These are phyloP conservation scores for Gamsiella multidivaricata DNA, from an alignment of 192 early-diverging fungal species.

Conservation along the genomic window DNA sequence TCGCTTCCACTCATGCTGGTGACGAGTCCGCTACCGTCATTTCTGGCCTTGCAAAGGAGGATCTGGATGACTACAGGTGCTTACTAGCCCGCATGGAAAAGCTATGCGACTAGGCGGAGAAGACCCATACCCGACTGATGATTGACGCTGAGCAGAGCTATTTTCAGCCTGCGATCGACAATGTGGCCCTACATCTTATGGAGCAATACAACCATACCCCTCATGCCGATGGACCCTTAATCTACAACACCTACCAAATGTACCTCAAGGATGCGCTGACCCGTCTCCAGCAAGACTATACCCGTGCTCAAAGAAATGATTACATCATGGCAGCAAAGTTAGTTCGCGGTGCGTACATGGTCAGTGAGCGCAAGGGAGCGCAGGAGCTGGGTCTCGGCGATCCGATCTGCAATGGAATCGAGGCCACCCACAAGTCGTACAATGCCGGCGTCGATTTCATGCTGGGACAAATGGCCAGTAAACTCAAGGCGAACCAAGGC, in stretches of 20 bases:
- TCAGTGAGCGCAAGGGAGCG: conserved; percentile 71
- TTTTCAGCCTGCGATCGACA: conserved; percentile 95
- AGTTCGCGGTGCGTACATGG: conserved; percentile 69
- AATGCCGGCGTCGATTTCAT: conserved; percentile 79
- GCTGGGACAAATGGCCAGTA: conserved; percentile 61
- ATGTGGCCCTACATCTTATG: conserved; percentile 76
- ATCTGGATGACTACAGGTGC: conserved; percentile 76
- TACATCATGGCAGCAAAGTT: conserved; percentile 87
- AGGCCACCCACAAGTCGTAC: conserved; percentile 86
- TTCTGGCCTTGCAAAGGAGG: conserved; percentile 54
- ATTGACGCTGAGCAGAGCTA: conserved; percentile 94
- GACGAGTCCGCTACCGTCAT: conserved; percentile 25
- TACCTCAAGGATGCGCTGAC: conserved; percentile 77
- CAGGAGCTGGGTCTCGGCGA: conserved; percentile 70
- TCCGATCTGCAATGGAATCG: conserved; percentile 84
- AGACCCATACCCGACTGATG: conserved; percentile 77
- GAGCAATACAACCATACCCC: conserved; percentile 72
- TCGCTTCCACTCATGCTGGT: background rate
- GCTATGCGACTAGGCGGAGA: conserved; percentile 71
- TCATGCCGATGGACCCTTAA: conserved; percentile 63
- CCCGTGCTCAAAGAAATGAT: conserved; percentile 72
- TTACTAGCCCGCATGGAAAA: conserved; percentile 74
- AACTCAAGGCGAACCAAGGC: background rate
- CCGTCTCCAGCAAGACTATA: conserved; percentile 74
- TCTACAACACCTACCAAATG: conserved; percentile 98